phyloP scores from a whole-genome alignment of 2,329 filamentous ascomycete species.

The Neonectria faginata region DNA sequence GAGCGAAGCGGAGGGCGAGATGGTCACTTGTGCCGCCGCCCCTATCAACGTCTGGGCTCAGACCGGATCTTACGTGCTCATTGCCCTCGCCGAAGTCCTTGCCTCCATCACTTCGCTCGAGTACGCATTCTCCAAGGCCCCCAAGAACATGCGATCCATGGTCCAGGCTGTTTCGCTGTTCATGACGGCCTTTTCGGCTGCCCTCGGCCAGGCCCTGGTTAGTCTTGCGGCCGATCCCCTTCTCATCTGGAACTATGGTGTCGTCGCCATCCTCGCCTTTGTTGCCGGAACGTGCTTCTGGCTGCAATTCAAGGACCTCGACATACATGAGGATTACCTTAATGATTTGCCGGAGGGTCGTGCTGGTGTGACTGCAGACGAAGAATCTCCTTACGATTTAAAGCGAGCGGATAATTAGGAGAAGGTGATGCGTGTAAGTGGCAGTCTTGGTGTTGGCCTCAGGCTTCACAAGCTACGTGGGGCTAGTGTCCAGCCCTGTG shows the following conservation, averaged over 20 bases:
- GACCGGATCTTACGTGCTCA: conserved; percentile 61
- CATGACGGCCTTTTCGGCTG: conserved; percentile 75
- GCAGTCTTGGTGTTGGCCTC: no score
- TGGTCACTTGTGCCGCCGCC: conserved; percentile 57
- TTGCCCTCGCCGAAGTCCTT: conserved; percentile 62
- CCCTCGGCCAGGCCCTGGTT: conserved; percentile 71
- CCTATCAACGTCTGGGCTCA: conserved; percentile 73
- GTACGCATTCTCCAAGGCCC: conserved; percentile 82
- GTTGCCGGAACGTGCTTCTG: conserved; percentile 75
- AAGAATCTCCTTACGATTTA: conserved; percentile 35
- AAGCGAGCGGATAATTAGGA: conserved; percentile 27
- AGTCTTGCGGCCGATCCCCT: conserved; percentile 67
- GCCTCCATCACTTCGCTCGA: conserved; percentile 71
- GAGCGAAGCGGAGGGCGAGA: conserved; percentile 50
- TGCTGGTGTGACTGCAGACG: conserved; percentile 41
- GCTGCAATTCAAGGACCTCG: conserved; percentile 70
- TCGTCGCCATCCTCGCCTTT: conserved; percentile 73
- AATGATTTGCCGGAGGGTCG: conserved; percentile 65
- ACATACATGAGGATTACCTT: conserved; percentile 73
- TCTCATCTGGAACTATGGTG: conserved; percentile 79
- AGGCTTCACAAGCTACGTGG: no score
- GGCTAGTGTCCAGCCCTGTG: no score
- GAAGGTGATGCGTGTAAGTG: neutral
- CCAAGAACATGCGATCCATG: conserved; percentile 80
- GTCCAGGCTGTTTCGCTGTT: conserved; percentile 77